A percentile compares a stretch with the other conserved stretches of the same genome.
Conservation (phyloP, 2,329 filamentous ascomycete species). For the Sclerotinia trifoliorum region DNA sequence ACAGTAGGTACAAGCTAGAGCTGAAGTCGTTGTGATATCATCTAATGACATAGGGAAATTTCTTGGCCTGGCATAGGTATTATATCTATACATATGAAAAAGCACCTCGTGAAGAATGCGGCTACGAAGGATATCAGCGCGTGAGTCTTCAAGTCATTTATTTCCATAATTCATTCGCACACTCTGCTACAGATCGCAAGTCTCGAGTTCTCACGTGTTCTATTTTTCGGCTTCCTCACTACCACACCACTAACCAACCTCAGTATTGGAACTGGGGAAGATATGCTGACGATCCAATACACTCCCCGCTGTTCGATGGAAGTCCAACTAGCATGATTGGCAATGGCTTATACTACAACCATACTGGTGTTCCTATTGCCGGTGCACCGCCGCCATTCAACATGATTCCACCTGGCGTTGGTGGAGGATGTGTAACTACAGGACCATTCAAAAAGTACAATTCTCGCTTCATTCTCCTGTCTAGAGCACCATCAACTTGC, state of each 20-base stretch:
- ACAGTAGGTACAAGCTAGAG: slow-evolving; percentile 27
- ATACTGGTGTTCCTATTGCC: slow-evolving; percentile 29
- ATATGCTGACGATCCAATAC: slow-evolving; percentile 45
- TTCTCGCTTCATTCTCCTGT: not conserved
- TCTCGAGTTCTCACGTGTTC: not conserved
- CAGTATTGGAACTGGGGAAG: slow-evolving; percentile 49
- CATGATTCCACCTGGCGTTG: slow-evolving; percentile 46
- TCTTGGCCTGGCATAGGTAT: slow-evolving; percentile 47
- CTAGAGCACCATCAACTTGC: not conserved
- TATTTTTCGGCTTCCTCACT: not conserved
- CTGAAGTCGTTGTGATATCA: slow-evolving; percentile 24
- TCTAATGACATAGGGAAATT: slow-evolving; percentile 30
- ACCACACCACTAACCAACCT: not conserved
- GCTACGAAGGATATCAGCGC: slow-evolving; percentile 46
- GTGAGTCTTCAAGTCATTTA: slow-evolving; percentile 39
- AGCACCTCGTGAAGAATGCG: slow-evolving; percentile 45
- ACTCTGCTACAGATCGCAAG: no score
- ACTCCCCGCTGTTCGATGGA: slow-evolving; percentile 55
- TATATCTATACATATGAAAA: slow-evolving; percentile 45
- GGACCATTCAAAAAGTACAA: slow-evolving; percentile 47
- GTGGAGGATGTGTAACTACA: slow-evolving; percentile 54
- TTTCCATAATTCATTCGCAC: not conserved
- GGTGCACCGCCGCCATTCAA: slow-evolving; percentile 27
- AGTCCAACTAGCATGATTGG: slow-evolving; percentile 51
- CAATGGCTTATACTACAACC: slow-evolving; percentile 43